Evolutionary conservation across 2,329 filamentous ascomycete genomes (phyloP).

Genomic region (Achaetomium macrosporum): DNA sequence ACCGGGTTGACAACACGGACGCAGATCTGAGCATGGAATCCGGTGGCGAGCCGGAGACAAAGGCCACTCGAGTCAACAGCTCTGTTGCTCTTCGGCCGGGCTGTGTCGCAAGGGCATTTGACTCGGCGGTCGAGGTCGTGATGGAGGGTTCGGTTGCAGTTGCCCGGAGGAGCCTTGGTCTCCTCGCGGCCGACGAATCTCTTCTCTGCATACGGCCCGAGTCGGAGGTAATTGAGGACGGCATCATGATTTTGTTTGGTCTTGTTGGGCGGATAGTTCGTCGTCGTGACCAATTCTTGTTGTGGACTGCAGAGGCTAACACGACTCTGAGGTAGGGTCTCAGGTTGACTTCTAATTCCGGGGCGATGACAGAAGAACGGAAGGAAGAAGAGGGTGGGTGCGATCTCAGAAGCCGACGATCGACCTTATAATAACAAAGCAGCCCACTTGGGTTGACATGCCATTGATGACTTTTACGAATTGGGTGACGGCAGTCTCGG

Average conservation of each 20-base stretch:
- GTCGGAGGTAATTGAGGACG: slow-evolving; percentile 36
- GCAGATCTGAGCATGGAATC: slow-evolving; percentile 28
- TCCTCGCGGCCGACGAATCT: slow-evolving; percentile 38
- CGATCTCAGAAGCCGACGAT: slow-evolving; percentile 17
- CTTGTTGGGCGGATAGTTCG: neutral
- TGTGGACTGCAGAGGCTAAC: slow-evolving; percentile 5
- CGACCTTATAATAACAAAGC: slow-evolving; percentile 18
- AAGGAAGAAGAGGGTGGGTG: slow-evolving; percentile 7
- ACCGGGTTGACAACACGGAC: slow-evolving; percentile 33
- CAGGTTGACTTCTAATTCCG: neutral
- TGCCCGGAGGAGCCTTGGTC: slow-evolving; percentile 50
- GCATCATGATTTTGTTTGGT: slow-evolving; percentile 19
- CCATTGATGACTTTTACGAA: slow-evolving; percentile 19
- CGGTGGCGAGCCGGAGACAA: slow-evolving; percentile 40
- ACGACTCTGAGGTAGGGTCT: neutral
- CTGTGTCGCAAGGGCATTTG: slow-evolving; percentile 45
- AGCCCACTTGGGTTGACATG: slow-evolving; percentile 27
- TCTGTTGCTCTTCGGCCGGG: slow-evolving; percentile 48
- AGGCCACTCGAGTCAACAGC: slow-evolving; percentile 48
- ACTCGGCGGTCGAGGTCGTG: slow-evolving; percentile 48
- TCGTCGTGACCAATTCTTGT: slow-evolving; percentile 6
- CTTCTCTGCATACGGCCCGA: slow-evolving; percentile 32
- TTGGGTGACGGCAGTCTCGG: slow-evolving; percentile 26
- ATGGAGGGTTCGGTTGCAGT: slow-evolving; percentile 53
- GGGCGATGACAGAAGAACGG: slow-evolving; percentile 7